Percentiles rank a stretch among this genome's conserved stretches.
phyloP scores from a whole-genome alignment of 345 rosid genomes.

The Raphanus raphanistrum region DNA sequence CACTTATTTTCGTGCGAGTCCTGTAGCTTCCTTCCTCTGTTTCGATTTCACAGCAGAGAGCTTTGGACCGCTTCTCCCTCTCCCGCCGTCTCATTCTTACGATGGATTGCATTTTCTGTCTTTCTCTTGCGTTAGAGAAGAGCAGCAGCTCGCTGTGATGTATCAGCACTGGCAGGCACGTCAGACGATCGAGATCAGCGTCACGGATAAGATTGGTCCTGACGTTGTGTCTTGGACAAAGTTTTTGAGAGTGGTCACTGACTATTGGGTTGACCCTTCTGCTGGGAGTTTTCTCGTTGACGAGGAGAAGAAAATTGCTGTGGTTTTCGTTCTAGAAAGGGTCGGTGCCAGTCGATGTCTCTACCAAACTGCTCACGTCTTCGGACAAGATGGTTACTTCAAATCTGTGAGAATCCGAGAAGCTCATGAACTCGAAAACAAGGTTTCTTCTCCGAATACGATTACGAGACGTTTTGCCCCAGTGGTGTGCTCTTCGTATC shows the following conservation, averaged over 20 bases:
- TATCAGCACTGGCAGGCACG: not conserved
- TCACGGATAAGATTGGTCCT: not conserved
- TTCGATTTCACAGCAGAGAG: not conserved
- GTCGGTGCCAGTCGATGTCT: not conserved
- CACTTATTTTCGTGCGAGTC: not conserved
- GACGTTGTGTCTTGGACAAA: not conserved
- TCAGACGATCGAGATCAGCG: not conserved
- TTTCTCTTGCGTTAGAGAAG: not conserved
- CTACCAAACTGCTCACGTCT: not conserved
- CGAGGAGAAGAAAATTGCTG: not conserved
- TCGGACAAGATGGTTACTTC: not conserved
- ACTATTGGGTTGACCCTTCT: not conserved
- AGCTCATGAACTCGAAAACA: not conserved
- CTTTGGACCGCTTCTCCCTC: not conserved
- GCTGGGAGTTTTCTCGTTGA: not conserved
- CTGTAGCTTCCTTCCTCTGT: not conserved
- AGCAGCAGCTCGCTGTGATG: not conserved
- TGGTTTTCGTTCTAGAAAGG: not conserved
- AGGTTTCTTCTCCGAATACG: not conserved
- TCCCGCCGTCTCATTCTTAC: not conserved
- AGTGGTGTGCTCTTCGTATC: too few species aligned
- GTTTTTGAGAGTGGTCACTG: not conserved
- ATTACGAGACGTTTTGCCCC: too few species aligned
- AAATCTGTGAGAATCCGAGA: not conserved
- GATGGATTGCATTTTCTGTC: not conserved